These are phyloP conservation scores for Sonneratia alba DNA, from an alignment of 345 rosid genomes.

Conservation along the genomic window DNA sequence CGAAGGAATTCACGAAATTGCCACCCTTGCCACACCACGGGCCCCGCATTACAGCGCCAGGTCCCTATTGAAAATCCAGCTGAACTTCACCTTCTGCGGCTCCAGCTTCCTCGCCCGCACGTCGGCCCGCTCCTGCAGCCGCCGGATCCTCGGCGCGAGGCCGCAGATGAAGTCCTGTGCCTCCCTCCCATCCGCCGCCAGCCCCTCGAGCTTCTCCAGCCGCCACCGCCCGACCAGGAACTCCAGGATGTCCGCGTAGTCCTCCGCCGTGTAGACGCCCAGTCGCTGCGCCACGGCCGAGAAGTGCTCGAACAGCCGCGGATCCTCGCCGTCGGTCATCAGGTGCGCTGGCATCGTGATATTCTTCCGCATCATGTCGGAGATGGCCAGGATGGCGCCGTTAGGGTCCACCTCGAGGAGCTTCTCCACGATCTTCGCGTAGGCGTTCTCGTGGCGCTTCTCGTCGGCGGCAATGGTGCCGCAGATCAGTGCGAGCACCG, in stretches of 20 bases:
- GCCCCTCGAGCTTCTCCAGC: slow-evolving; percentile 48
- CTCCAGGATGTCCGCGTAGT: slow-evolving; percentile 65
- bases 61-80: slow-evolving; percentile 60
- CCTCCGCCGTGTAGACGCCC: slow-evolving; percentile 56
- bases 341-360: slow-evolving; percentile 69
- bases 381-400: slow-evolving; percentile 32
- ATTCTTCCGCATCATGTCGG: slow-evolving; percentile 56
- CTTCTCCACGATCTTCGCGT: slow-evolving; percentile 44
- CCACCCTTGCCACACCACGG: too few relatives aligned
- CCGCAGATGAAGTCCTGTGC: slow-evolving; percentile 53
- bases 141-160: slow-evolving; percentile 47
- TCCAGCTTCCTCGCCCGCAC: slow-evolving; percentile 40
- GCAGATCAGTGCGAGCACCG: slow-evolving; percentile 48
- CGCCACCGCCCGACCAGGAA: slow-evolving; percentile 51
- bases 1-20: too few relatives aligned
- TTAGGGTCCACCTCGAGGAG: slow-evolving; percentile 54
- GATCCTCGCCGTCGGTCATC: slow-evolving; percentile 57
- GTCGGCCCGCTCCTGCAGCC: slow-evolving; percentile 51
- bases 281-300: slow-evolving; percentile 55
- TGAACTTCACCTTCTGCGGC: slow-evolving; percentile 31
- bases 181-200: slow-evolving; percentile 42
- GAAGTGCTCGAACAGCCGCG: slow-evolving; percentile 47
- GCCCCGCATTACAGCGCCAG: slow-evolving; percentile 12
- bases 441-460: slow-evolving; percentile 63
- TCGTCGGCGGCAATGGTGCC: slow-evolving; percentile 70